These are phyloP conservation scores for Neurospora crassa DNA, from an alignment of 2,329 filamentous ascomycete genomes.

Conservation along the genomic window DNA sequence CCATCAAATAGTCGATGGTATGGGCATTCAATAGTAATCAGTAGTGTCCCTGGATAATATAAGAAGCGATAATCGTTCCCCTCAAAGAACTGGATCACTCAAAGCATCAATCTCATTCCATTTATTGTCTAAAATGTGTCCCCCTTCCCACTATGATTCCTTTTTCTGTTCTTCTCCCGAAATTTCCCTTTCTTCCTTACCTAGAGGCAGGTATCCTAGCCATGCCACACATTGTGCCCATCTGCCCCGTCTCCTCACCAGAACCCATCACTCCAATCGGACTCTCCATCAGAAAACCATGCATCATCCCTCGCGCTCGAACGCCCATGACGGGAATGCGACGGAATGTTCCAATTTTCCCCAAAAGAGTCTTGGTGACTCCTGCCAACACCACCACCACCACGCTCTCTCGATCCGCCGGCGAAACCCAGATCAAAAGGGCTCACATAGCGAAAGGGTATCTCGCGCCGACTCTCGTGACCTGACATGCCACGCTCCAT, in stretches of 20 bases:
- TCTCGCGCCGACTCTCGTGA: not conserved
- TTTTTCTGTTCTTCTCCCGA: not conserved
- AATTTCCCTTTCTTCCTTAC: not conserved
- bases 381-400: not conserved
- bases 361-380: not conserved
- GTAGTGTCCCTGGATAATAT: not conserved
- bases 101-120: not conserved
- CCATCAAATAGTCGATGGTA: slow-evolving; percentile 20
- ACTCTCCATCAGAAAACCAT: not conserved
- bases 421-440: not conserved
- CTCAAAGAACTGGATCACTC: not conserved
- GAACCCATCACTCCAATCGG: not conserved
- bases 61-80: not conserved
- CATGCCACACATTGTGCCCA: not conserved
- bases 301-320: not conserved
- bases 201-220: not conserved
- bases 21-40: not conserved
- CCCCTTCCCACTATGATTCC: not conserved
- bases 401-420: not conserved
- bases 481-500: not conserved
- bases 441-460: not conserved
- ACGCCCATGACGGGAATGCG: not conserved
- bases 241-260: not conserved
- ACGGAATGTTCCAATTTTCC: not conserved
- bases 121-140: not conserved